Evolutionary conservation across 169 alveolate genomes (phyloP).

Genomic region (Babesia gibsoni): DNA sequence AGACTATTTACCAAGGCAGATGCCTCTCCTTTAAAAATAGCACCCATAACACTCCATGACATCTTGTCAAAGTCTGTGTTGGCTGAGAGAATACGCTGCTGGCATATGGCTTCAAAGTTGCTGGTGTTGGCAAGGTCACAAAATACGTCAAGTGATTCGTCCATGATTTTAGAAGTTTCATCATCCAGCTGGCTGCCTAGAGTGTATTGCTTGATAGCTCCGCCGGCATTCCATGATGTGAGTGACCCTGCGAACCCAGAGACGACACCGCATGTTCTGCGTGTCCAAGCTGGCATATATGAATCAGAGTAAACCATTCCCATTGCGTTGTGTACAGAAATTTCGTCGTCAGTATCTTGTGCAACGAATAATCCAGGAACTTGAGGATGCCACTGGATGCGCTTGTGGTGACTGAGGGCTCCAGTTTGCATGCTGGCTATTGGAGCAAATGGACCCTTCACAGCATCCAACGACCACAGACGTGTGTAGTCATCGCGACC

Average conservation of each 20-base stretch:
- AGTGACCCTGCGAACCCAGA: slow-evolving; percentile 57
- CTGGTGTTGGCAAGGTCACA: slow-evolving; percentile 21
- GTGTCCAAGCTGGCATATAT: slow-evolving; percentile 52
- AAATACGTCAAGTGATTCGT: slow-evolving; percentile 37
- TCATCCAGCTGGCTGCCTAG: slow-evolving; percentile 30
- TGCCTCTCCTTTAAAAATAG: slow-evolving; percentile 13
- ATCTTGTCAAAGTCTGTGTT: slow-evolving; percentile 57
- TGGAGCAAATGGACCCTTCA: slow-evolving; percentile 31
- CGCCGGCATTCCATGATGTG: slow-evolving; percentile 40
- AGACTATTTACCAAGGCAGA: slow-evolving; percentile 13
- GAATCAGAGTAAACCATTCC: slow-evolving; percentile 13
- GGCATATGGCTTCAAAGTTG: slow-evolving; percentile 22
- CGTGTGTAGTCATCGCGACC: slow-evolving; percentile 76
- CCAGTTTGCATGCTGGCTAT: slow-evolving; percentile 52
- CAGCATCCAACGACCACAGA: slow-evolving; percentile 73
- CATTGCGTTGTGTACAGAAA: slow-evolving; percentile 36
- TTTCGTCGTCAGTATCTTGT: slow-evolving; percentile 50
- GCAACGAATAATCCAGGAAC: slow-evolving; percentile 57
- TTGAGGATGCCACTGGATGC: slow-evolving; percentile 61
- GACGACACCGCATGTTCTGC: slow-evolving; percentile 25
- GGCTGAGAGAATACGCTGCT: slow-evolving; percentile 15
- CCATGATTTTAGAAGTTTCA: slow-evolving; percentile 23
- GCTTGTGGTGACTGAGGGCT: slow-evolving; percentile 53
- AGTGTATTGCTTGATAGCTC: slow-evolving; percentile 30
- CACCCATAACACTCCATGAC: slow-evolving; percentile 62